Evolutionary conservation across 2,329 filamentous ascomycete species (phyloP).

Genomic region (Orbilia oligospora): DNA sequence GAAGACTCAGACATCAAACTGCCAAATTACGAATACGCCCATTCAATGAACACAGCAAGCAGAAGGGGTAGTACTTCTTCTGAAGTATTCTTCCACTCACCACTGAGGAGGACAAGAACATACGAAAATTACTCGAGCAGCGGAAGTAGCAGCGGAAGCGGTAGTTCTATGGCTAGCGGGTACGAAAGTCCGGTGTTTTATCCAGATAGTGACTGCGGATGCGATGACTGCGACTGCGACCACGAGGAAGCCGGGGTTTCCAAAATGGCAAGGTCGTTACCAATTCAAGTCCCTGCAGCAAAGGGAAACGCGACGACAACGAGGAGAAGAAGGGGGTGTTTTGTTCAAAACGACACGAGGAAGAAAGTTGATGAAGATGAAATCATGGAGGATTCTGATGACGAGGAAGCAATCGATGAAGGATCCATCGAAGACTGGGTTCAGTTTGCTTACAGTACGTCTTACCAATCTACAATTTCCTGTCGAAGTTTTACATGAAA

Average conservation of each 20-base stretch:
- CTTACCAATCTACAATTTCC: slow-evolving; percentile 24
- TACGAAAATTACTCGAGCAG: slow-evolving; percentile 44
- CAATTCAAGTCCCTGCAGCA: slow-evolving; percentile 43
- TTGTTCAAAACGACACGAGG: slow-evolving; percentile 41
- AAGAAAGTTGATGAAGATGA: slow-evolving; percentile 33
- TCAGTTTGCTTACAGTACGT: slow-evolving; percentile 59
- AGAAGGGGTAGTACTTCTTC: slow-evolving; percentile 43
- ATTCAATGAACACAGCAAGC: slow-evolving; percentile 25
- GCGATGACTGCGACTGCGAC: slow-evolving; percentile 45
- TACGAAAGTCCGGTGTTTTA: slow-evolving; percentile 59
- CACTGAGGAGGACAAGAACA: slow-evolving; percentile 40
- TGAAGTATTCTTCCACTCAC: slow-evolving; percentile 57
- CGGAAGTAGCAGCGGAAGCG: slow-evolving; percentile 25
- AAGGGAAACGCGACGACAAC: slow-evolving; percentile 19
- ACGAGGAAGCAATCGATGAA: slow-evolving; percentile 37
- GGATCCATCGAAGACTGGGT: slow-evolving; percentile 55
- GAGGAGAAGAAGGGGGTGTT: slow-evolving; percentile 50
- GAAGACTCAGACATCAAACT: slow-evolving; percentile 52
- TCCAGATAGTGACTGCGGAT: slow-evolving; percentile 54
- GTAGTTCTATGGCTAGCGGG: slow-evolving; percentile 33
- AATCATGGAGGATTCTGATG: slow-evolving; percentile 35
- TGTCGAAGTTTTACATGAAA: slow-evolving; percentile 10
- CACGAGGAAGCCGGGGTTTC: slow-evolving; percentile 44
- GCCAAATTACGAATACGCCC: slow-evolving; percentile 56
- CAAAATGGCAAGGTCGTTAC: slow-evolving; percentile 42